These are phyloP conservation scores for Candida caryicola DNA, from an alignment of 805 yeast genomes.

Conservation along the genomic window DNA sequence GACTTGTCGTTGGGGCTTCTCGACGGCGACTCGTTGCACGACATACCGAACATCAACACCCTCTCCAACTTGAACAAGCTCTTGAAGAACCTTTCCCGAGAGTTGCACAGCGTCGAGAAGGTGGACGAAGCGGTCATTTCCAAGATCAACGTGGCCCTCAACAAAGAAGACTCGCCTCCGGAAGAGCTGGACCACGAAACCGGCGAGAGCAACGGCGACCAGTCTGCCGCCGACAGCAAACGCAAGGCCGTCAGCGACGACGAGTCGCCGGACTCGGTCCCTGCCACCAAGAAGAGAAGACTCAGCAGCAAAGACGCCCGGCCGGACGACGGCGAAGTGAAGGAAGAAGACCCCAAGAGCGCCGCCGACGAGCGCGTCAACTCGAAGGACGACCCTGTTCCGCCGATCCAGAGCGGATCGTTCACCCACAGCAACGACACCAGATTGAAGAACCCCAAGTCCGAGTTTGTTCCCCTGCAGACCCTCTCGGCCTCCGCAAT, in stretches of 20 bases:
- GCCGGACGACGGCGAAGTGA: conserved; percentile 9
- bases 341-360: background rate
- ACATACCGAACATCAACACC: conserved; percentile 40
- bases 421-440: conserved; percentile 56
- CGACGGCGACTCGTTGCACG: conserved; percentile 53
- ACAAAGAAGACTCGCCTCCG: conserved; percentile 3
- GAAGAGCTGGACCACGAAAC: conserved; percentile 7
- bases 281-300: conserved; percentile 4
- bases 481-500: conserved; percentile 63
- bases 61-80: conserved; percentile 45
- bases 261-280: conserved; percentile 11
- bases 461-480: conserved; percentile 71
- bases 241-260: conserved; percentile 8
- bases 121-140: conserved; percentile 27
- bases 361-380: conserved; percentile 15
- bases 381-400: conserved; percentile 34
- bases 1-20: conserved; percentile 59
- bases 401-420: conserved; percentile 46
- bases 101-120: conserved; percentile 32
- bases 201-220: conserved; percentile 12
- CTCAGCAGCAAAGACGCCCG: conserved; percentile 3
- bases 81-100: conserved; percentile 38
- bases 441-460: conserved; percentile 63
- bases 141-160: conserved; percentile 13
- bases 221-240: conserved; percentile 12